Base-by-base conservation (phyloP, 345 rosid species). In the Zanthoxylum bungeanum region DNA sequence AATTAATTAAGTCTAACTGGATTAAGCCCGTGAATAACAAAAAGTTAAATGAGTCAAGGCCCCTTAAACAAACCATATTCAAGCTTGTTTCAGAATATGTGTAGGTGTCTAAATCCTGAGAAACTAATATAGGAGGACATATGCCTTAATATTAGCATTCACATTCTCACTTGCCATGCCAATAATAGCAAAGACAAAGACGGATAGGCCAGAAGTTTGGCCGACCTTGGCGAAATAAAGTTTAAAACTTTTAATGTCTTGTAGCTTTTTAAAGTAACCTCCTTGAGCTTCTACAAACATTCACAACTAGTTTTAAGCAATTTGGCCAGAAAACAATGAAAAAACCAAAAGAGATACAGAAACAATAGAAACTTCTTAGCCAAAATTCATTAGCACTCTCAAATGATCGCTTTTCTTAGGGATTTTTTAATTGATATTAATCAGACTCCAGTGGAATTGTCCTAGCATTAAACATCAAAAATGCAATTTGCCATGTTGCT, bases 191-290 rank as follows among this genome's bases (percentile, higher is more conserved):
- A 61, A 40, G 44, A 22, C 49, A 9, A 24, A 11, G 30, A 21
- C 6, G 44, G n/a, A 31, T 24, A 28, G 22, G 28, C 60, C 3
- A 11, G 70, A 51, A 51, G 44, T 51, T 33, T 34, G 5, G 30
- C 30, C 24, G 19, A 62, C 50, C n/a, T 40, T 47, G 5, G 56
- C 19, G 21, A 49, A 49, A 19, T 4, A 66, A 10, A 28, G 11
- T 50, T 62, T 39, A 21, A 30, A 62, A n/a, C n/a, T n/a, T n/a
- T n/a, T n/a, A n/a, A 62, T 28, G n/a, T 40, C 39, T 65, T 65
- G 14, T 4, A 28, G 56, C 50, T 19, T 44, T 65, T 66, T 49
- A 24, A 31, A 33, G n/a, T 6, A 61, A 37, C 49, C 10, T 63
- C 31, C 22, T 24, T 25, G 8, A 60, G 21, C 47, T n/a, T 60